phyloP scores from a whole-genome alignment of 2,329 filamentous ascomycete species.

The Davidsoniella virescens region DNA sequence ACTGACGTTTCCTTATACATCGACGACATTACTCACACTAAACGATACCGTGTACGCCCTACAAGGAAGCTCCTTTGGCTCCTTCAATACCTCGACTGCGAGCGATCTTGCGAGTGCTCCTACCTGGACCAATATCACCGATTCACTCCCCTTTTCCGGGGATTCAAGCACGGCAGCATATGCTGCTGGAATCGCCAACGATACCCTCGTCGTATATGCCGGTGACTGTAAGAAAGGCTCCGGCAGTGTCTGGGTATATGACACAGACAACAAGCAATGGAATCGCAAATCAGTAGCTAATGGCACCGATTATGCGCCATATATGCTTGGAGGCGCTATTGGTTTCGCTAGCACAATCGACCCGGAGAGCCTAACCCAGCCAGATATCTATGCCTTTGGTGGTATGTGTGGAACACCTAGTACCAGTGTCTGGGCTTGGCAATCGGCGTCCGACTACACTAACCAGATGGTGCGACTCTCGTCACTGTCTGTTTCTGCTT shows the following conservation, averaged over 20 bases:
- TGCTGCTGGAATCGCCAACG: slow-evolving; percentile 46
- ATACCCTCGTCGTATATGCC: slow-evolving; percentile 54
- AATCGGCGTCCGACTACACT: slow-evolving; percentile 58
- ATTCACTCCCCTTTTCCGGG: slow-evolving; percentile 45
- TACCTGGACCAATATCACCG: slow-evolving; percentile 34
- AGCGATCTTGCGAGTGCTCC: slow-evolving; percentile 33
- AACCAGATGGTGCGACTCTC: slow-evolving; percentile 55
- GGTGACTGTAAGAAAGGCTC: slow-evolving; percentile 49
- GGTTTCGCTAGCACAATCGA: slow-evolving; percentile 49
- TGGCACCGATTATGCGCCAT: slow-evolving; percentile 21
- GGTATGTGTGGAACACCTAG: slow-evolving; percentile 53
- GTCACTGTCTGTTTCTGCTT: slow-evolving; percentile 21
- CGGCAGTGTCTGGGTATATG: slow-evolving; percentile 53
- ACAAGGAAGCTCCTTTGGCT: slow-evolving; percentile 20
- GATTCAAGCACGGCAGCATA: slow-evolving; percentile 39
- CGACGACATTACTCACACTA: slow-evolving; percentile 9
- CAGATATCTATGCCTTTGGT: slow-evolving; percentile 60
- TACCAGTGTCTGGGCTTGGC: slow-evolving; percentile 38
- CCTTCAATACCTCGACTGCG: slow-evolving; percentile 45
- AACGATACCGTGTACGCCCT: slow-evolving; percentile 53
- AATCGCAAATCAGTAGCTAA: slow-evolving; percentile 12
- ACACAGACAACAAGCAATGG: slow-evolving; percentile 24
- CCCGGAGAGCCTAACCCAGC: slow-evolving; percentile 23
- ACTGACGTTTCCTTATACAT: slow-evolving; percentile 6
- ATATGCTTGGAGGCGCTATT: slow-evolving; percentile 39